Evolutionary conservation across 1,139 yeast genomes (phyloP).

Genomic region (Hansenula lynferdii): DNA sequence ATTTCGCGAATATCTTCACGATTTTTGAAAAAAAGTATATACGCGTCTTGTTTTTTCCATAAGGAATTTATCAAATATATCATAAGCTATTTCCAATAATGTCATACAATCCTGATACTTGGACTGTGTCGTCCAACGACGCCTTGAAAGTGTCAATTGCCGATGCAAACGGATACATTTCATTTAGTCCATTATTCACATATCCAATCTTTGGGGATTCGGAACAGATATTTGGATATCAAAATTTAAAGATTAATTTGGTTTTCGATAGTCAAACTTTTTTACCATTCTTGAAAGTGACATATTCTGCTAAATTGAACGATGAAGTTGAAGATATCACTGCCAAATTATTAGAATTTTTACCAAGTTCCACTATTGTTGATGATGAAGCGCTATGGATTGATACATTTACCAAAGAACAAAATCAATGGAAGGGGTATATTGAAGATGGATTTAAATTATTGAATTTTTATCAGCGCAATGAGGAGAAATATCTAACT

Average conservation of each 20-base stretch:
- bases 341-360: constrained; percentile 43
- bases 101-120: constrained; percentile 44
- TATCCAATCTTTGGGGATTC: constrained; percentile 92
- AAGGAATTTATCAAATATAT: too few species aligned
- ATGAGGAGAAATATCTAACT: constrained; percentile 31
- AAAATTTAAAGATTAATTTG: constrained; percentile 50
- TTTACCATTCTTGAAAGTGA: constrained; percentile 52
- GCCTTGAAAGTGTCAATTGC: constrained; percentile 53
- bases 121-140: constrained; percentile 69
- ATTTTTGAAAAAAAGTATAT: neutral
- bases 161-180: constrained; percentile 50
- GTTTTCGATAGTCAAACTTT: constrained; percentile 53
- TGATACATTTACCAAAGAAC: constrained; percentile 46
- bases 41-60: too few species aligned
- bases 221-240: constrained; percentile 84
- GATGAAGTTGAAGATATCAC: constrained; percentile 41
- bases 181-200: constrained; percentile 73
- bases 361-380: constrained; percentile 58
- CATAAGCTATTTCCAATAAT: too few species aligned
- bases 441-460: constrained; percentile 47
- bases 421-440: constrained; percentile 19
- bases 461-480: constrained; percentile 32
- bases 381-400: constrained; percentile 69
- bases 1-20: too few species aligned
- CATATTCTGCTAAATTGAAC: constrained; percentile 47